Conservation (phyloP, 1,284 basidiomycete species). For the Boletus smithii region DNA sequence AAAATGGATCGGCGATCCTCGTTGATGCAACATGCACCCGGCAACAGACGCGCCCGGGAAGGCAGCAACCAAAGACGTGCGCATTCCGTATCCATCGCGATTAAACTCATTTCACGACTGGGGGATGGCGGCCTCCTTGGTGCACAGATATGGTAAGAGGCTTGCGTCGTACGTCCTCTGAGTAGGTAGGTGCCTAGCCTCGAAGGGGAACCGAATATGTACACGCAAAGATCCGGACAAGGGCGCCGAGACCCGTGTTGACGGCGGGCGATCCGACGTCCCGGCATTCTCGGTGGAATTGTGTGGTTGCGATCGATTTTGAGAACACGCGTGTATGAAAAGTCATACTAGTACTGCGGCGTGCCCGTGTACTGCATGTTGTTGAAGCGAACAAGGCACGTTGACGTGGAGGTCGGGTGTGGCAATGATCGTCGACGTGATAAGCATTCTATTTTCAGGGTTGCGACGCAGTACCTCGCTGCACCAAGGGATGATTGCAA, state of each 20-base stretch:
- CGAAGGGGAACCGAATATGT: background rate
- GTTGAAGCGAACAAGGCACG: no score
- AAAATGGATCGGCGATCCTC: slow-evolving; percentile 15
- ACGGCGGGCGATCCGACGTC: background rate
- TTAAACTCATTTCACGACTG: slow-evolving; percentile 2
- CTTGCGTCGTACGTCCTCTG: no score
- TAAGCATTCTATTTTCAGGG: background rate
- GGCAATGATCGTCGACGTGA: slow-evolving; percentile 9
- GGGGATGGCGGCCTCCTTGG: background rate
- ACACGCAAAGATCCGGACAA: slow-evolving; percentile 5
- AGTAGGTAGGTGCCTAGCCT: background rate
- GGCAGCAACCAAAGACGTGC: background rate
- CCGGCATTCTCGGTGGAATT: slow-evolving; percentile 1
- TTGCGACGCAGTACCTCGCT: background rate
- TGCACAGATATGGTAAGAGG: slow-evolving; percentile 10
- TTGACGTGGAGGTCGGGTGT: background rate
- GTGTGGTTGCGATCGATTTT: slow-evolving; percentile 6
- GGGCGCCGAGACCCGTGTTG: slow-evolving; percentile 1
- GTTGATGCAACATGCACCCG: slow-evolving; percentile 16
- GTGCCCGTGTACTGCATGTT: no score
- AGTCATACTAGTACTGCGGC: no score
- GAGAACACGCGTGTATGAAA: background rate
- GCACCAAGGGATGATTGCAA: no score
- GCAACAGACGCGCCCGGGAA: background rate
- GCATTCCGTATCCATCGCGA: slow-evolving; percentile 18